Conservation (phyloP, 2,329 filamentous ascomycete genomes). For the Colletotrichum higginsianum region DNA sequence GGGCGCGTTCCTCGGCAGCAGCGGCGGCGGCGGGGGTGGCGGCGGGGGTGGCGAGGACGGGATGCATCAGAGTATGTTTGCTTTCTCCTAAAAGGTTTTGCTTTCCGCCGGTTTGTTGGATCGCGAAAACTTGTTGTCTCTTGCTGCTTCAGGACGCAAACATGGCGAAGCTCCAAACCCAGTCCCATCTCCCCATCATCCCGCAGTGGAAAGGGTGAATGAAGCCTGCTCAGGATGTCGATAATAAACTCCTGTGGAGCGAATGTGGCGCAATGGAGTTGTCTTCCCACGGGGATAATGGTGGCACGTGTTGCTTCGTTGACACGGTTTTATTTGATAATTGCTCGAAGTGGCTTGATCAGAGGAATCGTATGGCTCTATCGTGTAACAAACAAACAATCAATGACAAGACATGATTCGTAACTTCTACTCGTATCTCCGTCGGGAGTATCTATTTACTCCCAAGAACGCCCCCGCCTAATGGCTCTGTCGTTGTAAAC, state of each 20-base stretch:
- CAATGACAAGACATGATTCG: background rate
- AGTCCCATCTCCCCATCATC: background rate
- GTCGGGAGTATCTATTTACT: no score
- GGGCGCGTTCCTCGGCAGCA: slow-evolving; percentile 44
- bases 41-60: background rate
- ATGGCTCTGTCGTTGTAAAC: background rate
- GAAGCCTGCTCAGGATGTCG: no score
- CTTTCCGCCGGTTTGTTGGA: background rate
- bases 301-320: no score
- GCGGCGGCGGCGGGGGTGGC: background rate
- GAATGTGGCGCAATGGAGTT: no score
- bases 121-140: no score
- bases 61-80: background rate
- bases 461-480: no score
- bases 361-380: background rate
- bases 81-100: background rate
- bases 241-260: background rate
- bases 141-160: background rate
- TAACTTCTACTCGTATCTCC: background rate
- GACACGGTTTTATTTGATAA: background rate
- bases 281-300: background rate
- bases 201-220: no score
- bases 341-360: no score
- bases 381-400: background rate
- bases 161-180: no score